Conservation (phyloP, 2,329 filamentous ascomycete species). For the Thelonectria rubi region DNA sequence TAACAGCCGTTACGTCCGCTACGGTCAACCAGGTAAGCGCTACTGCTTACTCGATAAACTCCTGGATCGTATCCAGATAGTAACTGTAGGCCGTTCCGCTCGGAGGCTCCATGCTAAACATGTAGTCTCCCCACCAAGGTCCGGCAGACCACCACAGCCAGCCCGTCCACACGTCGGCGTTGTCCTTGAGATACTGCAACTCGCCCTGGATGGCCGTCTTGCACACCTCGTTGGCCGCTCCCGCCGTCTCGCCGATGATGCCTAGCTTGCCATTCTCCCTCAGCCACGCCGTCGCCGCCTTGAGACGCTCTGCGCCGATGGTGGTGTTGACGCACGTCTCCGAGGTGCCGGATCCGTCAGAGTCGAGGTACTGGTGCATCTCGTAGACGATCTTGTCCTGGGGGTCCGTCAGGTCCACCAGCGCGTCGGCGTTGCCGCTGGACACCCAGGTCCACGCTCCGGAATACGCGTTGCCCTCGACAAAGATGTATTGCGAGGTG, state of each 20-base stretch:
- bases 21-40: neutral
- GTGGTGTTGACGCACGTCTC: conserved; percentile 57
- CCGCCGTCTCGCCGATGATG: conserved; percentile 67
- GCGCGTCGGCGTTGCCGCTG: conserved; percentile 52
- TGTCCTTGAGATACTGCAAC: conserved; percentile 62
- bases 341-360: conserved; percentile 61
- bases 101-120: conserved; percentile 58
- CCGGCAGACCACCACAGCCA: conserved; percentile 67
- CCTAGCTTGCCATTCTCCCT: conserved; percentile 63
- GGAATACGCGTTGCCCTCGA: conserved; percentile 63
- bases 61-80: conserved; percentile 23
- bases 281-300: conserved; percentile 63
- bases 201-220: conserved; percentile 60
- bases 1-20: no score
- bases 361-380: conserved; percentile 69
- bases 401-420: conserved; percentile 59
- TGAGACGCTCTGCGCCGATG: conserved; percentile 59
- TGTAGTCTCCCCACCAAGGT: conserved; percentile 66
- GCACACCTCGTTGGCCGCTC: conserved; percentile 60
- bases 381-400: conserved; percentile 62
- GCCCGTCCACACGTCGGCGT: conserved; percentile 66
- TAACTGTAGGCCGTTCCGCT: conserved; percentile 50
- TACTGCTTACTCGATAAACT: neutral
- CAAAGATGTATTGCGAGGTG: conserved; percentile 63
- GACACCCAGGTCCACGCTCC: conserved; percentile 59